Percentiles rank a stretch among this genome's conserved stretches.
phyloP scores from a whole-genome alignment of 2,329 filamentous ascomycete genomes.

The Sporothrix phasma region DNA sequence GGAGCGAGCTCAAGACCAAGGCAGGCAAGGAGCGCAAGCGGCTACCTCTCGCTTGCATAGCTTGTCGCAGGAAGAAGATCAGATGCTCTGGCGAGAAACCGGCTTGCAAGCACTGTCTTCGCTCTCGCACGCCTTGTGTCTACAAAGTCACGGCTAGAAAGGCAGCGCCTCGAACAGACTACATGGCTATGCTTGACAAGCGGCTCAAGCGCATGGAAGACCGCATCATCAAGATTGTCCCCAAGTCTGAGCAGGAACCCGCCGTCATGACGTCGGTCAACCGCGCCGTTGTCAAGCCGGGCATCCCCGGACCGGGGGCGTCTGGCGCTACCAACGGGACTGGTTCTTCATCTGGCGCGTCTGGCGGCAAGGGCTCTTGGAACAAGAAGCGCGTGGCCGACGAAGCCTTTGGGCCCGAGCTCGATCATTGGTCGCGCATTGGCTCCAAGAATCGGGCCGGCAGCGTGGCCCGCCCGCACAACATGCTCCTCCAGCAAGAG shows the following conservation, averaged over 20 bases:
- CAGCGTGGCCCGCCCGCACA: not conserved
- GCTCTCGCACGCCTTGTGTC: constrained; percentile 87
- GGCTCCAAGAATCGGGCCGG: constrained; percentile 41
- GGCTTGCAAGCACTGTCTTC: constrained; percentile 89
- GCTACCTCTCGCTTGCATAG: constrained; percentile 86
- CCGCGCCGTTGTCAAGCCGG: constrained; percentile 75
- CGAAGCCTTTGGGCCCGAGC: constrained; percentile 73
- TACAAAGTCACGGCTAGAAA: constrained; percentile 96
- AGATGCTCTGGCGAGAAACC: constrained; percentile 96
- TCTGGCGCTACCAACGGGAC: not conserved
- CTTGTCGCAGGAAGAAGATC: constrained; percentile 94
- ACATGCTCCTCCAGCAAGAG: constrained; percentile 48
- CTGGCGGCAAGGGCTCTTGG: constrained; percentile 16
- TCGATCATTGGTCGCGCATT: constrained; percentile 69
- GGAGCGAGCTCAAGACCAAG: constrained; percentile 80
- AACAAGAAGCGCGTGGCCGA: constrained; percentile 73
- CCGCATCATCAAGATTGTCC: constrained; percentile 88
- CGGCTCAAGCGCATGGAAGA: constrained; percentile 95
- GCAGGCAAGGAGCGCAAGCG: constrained; percentile 94
- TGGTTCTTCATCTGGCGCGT: constrained; percentile 37
- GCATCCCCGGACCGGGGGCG: constrained; percentile 45
- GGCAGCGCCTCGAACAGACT: constrained; percentile 87
- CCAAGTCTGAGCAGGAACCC: constrained; percentile 68
- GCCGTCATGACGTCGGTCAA: constrained; percentile 49
- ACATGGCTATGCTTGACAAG: constrained; percentile 98